These are phyloP conservation scores for Anthracocystis walkeri DNA, from an alignment of 1,284 basidiomycete genomes.

Conservation along the genomic window DNA sequence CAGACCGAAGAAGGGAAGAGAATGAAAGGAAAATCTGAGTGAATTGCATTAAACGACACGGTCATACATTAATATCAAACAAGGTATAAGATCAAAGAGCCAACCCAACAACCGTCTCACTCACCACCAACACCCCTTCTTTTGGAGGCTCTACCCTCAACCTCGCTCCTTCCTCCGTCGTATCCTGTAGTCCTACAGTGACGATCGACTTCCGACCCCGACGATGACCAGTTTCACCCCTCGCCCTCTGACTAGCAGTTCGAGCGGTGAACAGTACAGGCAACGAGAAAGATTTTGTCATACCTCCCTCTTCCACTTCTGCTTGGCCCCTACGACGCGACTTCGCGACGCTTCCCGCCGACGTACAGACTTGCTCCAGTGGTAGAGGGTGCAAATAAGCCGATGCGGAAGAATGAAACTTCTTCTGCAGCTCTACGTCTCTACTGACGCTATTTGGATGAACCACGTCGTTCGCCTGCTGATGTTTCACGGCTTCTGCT, in stretches of 20 bases:
- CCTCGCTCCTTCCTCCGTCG: background rate
- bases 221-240: slow-evolving; percentile 1
- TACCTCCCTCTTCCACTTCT: background rate
- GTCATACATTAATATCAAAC: background rate
- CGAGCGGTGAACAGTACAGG: slow-evolving; percentile 34
- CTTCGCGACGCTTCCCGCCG: slow-evolving; percentile 15
- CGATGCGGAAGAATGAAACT: slow-evolving; percentile 22
- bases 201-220: slow-evolving; percentile 10
- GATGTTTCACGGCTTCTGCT: slow-evolving; percentile 5
- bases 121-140: slow-evolving; percentile 16
- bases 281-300: slow-evolving; percentile 10
- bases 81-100: slow-evolving; percentile 10
- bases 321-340: background rate
- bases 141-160: slow-evolving; percentile 10
- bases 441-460: slow-evolving; percentile 25
- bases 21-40: background rate
- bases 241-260: slow-evolving; percentile 17
- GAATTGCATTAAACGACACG: slow-evolving; percentile 8
- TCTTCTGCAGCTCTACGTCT: background rate
- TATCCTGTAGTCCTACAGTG: slow-evolving; percentile 1
- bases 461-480: background rate
- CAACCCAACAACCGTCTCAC: slow-evolving; percentile 8
- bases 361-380: background rate
- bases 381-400: slow-evolving; percentile 3
- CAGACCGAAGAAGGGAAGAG: too few species aligned